Evolutionary conservation across 371 early-diverging fungal genomes (phyloP).

Genomic region (Syncephalastrum sp.): DNA sequence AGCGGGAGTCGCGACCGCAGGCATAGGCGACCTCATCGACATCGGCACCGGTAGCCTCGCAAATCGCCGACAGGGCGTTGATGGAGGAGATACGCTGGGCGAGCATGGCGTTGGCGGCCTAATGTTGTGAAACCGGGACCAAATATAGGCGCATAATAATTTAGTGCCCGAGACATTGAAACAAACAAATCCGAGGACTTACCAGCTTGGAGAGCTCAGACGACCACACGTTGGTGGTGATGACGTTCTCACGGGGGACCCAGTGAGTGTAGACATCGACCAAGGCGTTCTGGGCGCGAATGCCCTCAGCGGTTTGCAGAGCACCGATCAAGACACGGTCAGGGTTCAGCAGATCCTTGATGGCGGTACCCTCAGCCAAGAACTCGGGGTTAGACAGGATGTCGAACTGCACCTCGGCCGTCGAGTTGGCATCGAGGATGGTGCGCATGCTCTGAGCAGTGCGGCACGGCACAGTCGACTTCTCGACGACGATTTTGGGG

Average conservation of each 20-base stretch:
- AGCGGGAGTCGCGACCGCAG: conserved; percentile 85
- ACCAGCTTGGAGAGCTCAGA: conserved; percentile 91
- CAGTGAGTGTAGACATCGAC: conserved; percentile 80
- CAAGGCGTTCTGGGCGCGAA: conserved; percentile 75
- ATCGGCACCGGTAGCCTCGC: conserved; percentile 95
- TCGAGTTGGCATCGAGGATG: conserved; percentile 84
- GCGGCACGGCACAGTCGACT: conserved; percentile 95
- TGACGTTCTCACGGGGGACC: conserved; percentile 84
- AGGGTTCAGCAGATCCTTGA: conserved; percentile 81
- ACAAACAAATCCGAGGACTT: conserved; percentile 20
- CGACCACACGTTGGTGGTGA: conserved; percentile 94
- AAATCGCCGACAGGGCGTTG: conserved; percentile 90
- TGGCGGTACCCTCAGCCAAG: conserved; percentile 94
- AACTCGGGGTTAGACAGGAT: conserved; percentile 97
- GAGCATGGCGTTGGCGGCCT: conserved; percentile 94
- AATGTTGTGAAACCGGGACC: conserved; percentile 1
- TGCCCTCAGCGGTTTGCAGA: conserved; percentile 74
- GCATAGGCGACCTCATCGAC: conserved; percentile 94
- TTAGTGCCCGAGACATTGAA: neutral
- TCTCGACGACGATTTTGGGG: conserved; percentile 92
- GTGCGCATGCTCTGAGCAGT: conserved; percentile 89
- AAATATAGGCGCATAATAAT: neutral
- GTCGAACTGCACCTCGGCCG: conserved; percentile 72
- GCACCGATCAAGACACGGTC: conserved; percentile 95
- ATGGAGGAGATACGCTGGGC: conserved; percentile 96